Evolutionary conservation across 805 yeast genomes (phyloP).

Genomic region (Ogataea salicorniae): DNA sequence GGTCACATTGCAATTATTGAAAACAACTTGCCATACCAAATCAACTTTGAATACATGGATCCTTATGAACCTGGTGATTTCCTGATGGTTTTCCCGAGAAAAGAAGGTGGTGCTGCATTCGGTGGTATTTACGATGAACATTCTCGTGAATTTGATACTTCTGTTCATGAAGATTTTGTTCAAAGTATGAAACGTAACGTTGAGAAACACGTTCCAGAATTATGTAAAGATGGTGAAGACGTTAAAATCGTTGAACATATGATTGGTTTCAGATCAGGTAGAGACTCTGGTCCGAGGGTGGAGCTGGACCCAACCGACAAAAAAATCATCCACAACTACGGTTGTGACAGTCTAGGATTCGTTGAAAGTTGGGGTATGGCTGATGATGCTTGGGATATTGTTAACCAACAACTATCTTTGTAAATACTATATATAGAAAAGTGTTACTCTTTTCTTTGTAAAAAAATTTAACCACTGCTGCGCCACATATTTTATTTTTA

Average conservation of each 20-base stretch:
- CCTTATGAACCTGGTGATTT: slow-evolving; percentile 39
- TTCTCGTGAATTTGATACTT: slow-evolving; percentile 19
- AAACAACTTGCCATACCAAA: slow-evolving; percentile 37
- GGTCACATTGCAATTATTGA: slow-evolving; percentile 57
- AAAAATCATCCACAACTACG: slow-evolving; percentile 54
- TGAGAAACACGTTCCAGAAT: slow-evolving; percentile 46
- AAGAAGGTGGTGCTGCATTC: slow-evolving; percentile 60
- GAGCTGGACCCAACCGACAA: slow-evolving; percentile 25
- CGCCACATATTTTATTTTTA: too few relatives aligned
- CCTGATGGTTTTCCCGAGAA: slow-evolving; percentile 60
- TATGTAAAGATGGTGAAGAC: slow-evolving; percentile 24
- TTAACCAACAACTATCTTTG: background rate
- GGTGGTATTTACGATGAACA: slow-evolving; percentile 44
- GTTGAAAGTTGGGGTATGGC: slow-evolving; percentile 63
- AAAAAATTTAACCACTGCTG: too few relatives aligned
- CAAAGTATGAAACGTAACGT: slow-evolving; percentile 39
- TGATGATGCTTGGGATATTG: slow-evolving; percentile 28
- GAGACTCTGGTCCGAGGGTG: slow-evolving; percentile 50
- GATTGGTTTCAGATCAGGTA: slow-evolving; percentile 67
- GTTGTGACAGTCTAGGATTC: slow-evolving; percentile 67
- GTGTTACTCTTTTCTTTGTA: too few relatives aligned
- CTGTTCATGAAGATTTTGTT: slow-evolving; percentile 46
- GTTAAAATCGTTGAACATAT: slow-evolving; percentile 46
- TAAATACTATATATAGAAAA: too few relatives aligned
- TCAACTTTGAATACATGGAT: slow-evolving; percentile 27